Percentiles rank a stretch among this genome's conserved stretches.
phyloP scores from a whole-genome alignment of 192 early-diverging fungal genomes.

The Lunasporangiospora selenospora region DNA sequence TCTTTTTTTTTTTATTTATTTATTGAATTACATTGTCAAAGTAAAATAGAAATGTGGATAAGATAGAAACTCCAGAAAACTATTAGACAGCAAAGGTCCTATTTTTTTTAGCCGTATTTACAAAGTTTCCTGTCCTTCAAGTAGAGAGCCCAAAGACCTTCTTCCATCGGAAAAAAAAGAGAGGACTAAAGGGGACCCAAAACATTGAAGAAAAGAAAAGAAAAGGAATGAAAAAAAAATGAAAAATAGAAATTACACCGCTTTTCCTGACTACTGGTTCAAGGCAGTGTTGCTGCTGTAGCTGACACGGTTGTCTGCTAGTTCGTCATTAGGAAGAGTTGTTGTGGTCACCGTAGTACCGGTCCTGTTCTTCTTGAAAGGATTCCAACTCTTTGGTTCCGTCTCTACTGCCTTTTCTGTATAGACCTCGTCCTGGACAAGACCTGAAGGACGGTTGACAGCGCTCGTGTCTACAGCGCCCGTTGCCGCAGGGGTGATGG shows the following conservation, averaged over 20 bases:
- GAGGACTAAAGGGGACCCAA: too few species aligned
- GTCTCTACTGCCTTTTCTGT: too few species aligned
- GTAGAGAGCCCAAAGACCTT: neutral
- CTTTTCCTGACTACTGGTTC: constrained; percentile 8
- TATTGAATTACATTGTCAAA: neutral
- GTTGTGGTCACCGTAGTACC: constrained; percentile 2
- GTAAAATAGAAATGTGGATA: too few species aligned
- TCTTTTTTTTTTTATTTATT: neutral
- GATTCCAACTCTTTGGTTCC: constrained; percentile 39
- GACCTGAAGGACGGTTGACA: too few species aligned
- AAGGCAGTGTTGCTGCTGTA: constrained; percentile 28
- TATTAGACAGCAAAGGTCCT: neutral
- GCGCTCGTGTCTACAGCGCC: too few species aligned
- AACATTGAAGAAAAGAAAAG: neutral
- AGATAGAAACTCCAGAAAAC: neutral
- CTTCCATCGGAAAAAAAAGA: too few species aligned
- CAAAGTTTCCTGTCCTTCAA: neutral
- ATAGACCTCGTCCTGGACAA: too few species aligned
- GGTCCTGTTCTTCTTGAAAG: constrained; percentile 37
- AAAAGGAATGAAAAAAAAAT: neutral
- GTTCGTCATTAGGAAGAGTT: neutral
- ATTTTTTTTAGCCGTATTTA: too few species aligned
- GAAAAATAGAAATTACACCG: neutral
- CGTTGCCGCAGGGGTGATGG: too few species aligned
- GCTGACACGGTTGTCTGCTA: constrained; percentile 18